Percentiles rank a stretch among this genome's conserved stretches.
These are phyloP conservation scores for Cyclostephanos invisitatus DNA, from an alignment of 108 stramenopile species.

Conservation along the genomic window DNA sequence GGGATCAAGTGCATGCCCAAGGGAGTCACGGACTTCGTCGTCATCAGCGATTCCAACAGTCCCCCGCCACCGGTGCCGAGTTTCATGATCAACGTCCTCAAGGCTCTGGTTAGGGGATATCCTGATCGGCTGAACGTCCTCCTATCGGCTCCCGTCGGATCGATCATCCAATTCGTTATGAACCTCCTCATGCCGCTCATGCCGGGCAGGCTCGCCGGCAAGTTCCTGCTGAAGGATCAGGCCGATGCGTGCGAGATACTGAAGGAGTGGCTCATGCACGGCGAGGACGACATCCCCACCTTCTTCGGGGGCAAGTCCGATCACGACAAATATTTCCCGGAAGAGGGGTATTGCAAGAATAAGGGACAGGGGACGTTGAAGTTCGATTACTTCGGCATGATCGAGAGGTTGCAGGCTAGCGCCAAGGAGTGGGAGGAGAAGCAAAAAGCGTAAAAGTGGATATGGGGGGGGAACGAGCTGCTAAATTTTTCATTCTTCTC, in stretches of 20 bases:
- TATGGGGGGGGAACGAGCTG: neutral
- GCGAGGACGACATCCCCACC: constrained; percentile 85
- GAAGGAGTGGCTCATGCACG: constrained; percentile 65
- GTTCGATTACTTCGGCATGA: constrained; percentile 90
- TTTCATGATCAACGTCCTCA: constrained; percentile 85
- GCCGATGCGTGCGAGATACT: constrained; percentile 60
- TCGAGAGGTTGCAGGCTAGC: constrained; percentile 66
- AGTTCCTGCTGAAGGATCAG: constrained; percentile 67
- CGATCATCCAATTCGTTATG: constrained; percentile 87
- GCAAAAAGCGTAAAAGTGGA: constrained; percentile 19
- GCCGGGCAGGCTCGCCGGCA: constrained; percentile 81
- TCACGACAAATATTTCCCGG: constrained; percentile 84
- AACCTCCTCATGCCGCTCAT: constrained; percentile 85
- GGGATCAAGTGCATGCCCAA: constrained; percentile 85
- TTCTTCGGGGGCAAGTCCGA: constrained; percentile 80
- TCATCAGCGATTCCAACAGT: constrained; percentile 73
- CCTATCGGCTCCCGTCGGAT: constrained; percentile 76
- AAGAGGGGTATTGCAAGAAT: constrained; percentile 66
- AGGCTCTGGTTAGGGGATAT: constrained; percentile 83
- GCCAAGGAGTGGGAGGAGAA: constrained; percentile 51
- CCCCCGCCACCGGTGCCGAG: constrained; percentile 90
- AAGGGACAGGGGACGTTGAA: constrained; percentile 81
- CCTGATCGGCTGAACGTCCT: constrained; percentile 83
- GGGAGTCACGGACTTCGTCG: constrained; percentile 85
- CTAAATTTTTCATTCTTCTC: neutral